Evolutionary conservation across 768 basidiomycete genomes (phyloP), one percentile per base, ranked within the genome.

Genomic region (Tephrocybe rancida): DNA sequence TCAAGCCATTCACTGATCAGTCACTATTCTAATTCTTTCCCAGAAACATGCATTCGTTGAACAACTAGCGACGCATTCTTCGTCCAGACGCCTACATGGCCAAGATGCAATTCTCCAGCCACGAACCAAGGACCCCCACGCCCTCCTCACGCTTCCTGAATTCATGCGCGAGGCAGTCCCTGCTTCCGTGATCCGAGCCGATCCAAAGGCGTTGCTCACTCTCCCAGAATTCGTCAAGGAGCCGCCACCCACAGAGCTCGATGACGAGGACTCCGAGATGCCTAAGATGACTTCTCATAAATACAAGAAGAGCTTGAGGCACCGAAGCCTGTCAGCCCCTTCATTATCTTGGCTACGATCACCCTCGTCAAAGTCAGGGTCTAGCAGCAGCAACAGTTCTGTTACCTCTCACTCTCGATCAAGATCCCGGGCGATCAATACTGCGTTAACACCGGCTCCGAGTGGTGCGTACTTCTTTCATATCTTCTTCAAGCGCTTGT

Each of bases 41-140:
- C 59, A 91, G 88, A 84, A 86, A 52, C 81, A 86, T 39, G 81
- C 81, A 7, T 92, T 95, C 64, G 86, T 95, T 9, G 85, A 88
- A 50, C 82, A 84, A 52, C 76, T 96, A 2, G 75, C 85, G 9
- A 75, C 79, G 25, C 90, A 90, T 63, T 89, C 92, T 0, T 76
- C 79, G 42, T 80, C 85, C 1, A 86, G 94, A 19, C 80, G 94
- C 50, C 71, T 95, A 32, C 85, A 86, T 49, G 78, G 80, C 13
- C 94, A 97, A 68, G 94, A 96, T 60, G 90, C 92, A 6, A 68
- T 81, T 2, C 77, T 84, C 38, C 75, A 74, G 30, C 61, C 68
- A 7, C 65, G 68, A 60, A 68, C 61, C 42, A 82, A 73, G 58
- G 79, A 83, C 57, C 83, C 81, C 18, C 68, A 80, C 42, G 78